phyloP scores from a whole-genome alignment of 73 alveolate genomes.

The Tetrahymena malaccensis region DNA sequence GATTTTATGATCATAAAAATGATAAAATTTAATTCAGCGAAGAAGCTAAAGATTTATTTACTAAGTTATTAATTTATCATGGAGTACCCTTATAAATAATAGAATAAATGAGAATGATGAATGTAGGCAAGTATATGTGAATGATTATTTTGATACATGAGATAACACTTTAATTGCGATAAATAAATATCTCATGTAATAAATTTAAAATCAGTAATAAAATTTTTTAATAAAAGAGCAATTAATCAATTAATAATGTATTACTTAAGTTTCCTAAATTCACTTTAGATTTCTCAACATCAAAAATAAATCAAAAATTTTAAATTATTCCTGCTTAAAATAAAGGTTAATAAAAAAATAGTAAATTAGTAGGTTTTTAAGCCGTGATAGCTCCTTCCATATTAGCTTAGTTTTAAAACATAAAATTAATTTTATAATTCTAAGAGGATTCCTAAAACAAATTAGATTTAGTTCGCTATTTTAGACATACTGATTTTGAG shows the following conservation, averaged over 20 bases:
- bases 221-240: background rate
- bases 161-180: background rate
- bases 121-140: too few relatives aligned
- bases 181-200: background rate
- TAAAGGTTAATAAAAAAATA: background rate
- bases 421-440: too few relatives aligned
- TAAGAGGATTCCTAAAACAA: background rate
- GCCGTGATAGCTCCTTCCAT: background rate
- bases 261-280: background rate
- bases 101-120: too few relatives aligned
- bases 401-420: background rate
- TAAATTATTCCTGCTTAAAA: background rate
- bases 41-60: background rate
- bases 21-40: background rate
- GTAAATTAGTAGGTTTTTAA: background rate
- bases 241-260: background rate
- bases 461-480: background rate
- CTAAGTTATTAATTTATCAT: background rate
- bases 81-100: background rate
- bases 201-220: background rate
- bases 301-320: background rate
- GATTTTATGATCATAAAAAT: background rate
- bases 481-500: background rate
- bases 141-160: background rate
- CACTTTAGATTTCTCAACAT: background rate